These are phyloP conservation scores for Calamus simplicifolius DNA, from an alignment of 176 grass and related monocot genomes.

Conservation along the genomic window DNA sequence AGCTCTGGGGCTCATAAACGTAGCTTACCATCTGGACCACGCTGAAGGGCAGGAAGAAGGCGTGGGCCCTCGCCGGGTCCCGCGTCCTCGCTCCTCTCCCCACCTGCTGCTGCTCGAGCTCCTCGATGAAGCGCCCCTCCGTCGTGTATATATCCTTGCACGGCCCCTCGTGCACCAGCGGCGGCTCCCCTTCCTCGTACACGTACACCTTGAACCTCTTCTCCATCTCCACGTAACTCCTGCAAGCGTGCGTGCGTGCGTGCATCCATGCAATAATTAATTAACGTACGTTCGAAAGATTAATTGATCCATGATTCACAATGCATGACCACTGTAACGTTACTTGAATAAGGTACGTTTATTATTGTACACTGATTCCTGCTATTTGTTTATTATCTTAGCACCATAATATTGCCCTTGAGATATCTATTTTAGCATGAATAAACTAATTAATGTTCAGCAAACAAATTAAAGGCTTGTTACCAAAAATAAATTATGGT, in stretches of 20 bases:
- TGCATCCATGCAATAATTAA: too few relatives aligned
- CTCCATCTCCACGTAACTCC: slow-evolving; percentile 86
- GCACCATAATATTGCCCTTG: too few relatives aligned
- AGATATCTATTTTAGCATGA: too few relatives aligned
- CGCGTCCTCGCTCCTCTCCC: slow-evolving; percentile 17
- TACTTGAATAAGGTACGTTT: too few relatives aligned
- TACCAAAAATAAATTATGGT: too few relatives aligned
- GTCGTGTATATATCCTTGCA: slow-evolving; percentile 79
- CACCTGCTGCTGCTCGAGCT: slow-evolving; percentile 30
- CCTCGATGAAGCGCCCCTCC: slow-evolving; percentile 76
- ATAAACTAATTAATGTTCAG: too few relatives aligned
- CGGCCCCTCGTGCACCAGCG: slow-evolving; percentile 44
- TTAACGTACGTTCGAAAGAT: not conserved
- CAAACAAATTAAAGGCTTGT: too few relatives aligned
- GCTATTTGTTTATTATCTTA: too few relatives aligned
- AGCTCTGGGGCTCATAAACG: slow-evolving; percentile 15
- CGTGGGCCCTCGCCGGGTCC: slow-evolving; percentile 36
- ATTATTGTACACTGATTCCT: too few relatives aligned
- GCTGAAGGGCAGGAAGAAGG: slow-evolving; percentile 70
- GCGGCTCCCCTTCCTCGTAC: slow-evolving; percentile 81
- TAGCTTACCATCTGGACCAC: slow-evolving; percentile 41
- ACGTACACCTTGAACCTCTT: slow-evolving; percentile 64
- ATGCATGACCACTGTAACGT: not conserved
- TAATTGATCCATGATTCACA: not conserved
- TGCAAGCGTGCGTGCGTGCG: not conserved